Base-by-base conservation (phyloP, 805 yeast species). In the Isabelozyma rhagii region DNA sequence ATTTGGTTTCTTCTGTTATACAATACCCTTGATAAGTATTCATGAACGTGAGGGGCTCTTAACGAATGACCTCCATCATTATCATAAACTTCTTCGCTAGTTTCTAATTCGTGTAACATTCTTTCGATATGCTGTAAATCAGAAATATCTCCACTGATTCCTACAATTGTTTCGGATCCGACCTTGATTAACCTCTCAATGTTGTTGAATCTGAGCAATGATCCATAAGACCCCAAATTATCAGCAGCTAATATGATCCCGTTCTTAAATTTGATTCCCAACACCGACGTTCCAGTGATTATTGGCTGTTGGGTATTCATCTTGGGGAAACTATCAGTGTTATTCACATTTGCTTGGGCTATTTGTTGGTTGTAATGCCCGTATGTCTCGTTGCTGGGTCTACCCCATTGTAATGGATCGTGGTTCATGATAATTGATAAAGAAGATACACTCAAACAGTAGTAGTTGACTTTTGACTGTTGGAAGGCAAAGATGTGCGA, bases 181-280 rank as follows among this genome's bases (percentile, higher is more conserved):
- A 93, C 96, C 50, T 81, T 81, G 61, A 91, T 72, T 60, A 94
- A 74, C 66, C 99, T 84, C 67, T 93, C 96, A 52, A 89, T 79
- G 67, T 92, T 84, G 53, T 80, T 85, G 72, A 93, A 88, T 60
- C 97, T 81, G 54, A 96, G 83, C 55, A 94, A 76, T 1, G 97
- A 90, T 0, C 99, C 99, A 66, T 93, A 94, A 0, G 97, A 86
- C 11, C 79, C 97, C 69, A 93, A 72, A 60, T 89, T 89, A 67
- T 94, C 99, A 5, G 99, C 97, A 2, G 99, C 98, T 69, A 94
- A 78, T 39, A 94, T 82, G 43, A 94, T 85, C 39, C 99, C 99
- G 57, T 87, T 87, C 54, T 88, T 77, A 75, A 85, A 94, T 71
- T 92, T 94, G 69, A 93, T 79, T 8, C 94, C 96, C 58, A 94